phyloP scores from a whole-genome alignment of 2,329 filamentous ascomycete genomes.

The Xylariaceae sp. region DNA sequence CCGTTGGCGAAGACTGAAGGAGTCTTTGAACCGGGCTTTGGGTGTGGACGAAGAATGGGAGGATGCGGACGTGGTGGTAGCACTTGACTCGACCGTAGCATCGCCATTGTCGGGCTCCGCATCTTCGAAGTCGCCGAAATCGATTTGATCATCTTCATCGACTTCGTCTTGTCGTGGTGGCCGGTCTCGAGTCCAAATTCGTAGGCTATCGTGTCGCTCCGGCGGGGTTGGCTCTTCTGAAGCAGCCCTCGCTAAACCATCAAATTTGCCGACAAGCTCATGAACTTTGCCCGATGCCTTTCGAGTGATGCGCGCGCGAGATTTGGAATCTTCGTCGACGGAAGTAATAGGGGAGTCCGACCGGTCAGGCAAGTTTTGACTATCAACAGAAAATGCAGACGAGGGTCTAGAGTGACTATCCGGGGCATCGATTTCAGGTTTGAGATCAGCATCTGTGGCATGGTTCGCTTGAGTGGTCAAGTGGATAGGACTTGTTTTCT shows the following conservation, averaged over 20 bases:
- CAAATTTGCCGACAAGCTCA: slow-evolving; percentile 46
- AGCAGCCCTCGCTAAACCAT: slow-evolving; percentile 35
- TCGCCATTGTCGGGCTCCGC: slow-evolving; percentile 4
- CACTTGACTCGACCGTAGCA: neutral
- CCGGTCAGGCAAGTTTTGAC: slow-evolving; percentile 23
- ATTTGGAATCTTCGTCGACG: slow-evolving; percentile 36
- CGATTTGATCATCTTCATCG: slow-evolving; percentile 7
- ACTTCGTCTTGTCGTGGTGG: slow-evolving; percentile 5
- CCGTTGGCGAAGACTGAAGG: neutral
- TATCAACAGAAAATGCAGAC: slow-evolving; percentile 25
- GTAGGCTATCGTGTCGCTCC: slow-evolving; percentile 4
- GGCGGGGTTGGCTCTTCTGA: slow-evolving; percentile 22
- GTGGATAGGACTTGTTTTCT: too few relatives aligned
- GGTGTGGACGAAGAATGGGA: slow-evolving; percentile 16
- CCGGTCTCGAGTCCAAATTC: slow-evolving; percentile 1
- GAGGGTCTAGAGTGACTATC: slow-evolving; percentile 23
- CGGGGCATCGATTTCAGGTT: too few relatives aligned
- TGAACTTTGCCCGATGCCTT: slow-evolving; percentile 43
- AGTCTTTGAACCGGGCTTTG: slow-evolving; percentile 8
- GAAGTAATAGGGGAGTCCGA: slow-evolving; percentile 43
- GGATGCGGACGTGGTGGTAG: slow-evolving; percentile 1
- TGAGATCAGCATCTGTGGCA: too few relatives aligned
- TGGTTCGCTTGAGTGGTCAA: too few relatives aligned
- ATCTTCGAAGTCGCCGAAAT: slow-evolving; percentile 29
- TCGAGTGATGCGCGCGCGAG: slow-evolving; percentile 18